These are phyloP conservation scores for Penicillium cosmopolitanum DNA, from an alignment of 495 filamentous ascomycete genomes.

Conservation along the genomic window DNA sequence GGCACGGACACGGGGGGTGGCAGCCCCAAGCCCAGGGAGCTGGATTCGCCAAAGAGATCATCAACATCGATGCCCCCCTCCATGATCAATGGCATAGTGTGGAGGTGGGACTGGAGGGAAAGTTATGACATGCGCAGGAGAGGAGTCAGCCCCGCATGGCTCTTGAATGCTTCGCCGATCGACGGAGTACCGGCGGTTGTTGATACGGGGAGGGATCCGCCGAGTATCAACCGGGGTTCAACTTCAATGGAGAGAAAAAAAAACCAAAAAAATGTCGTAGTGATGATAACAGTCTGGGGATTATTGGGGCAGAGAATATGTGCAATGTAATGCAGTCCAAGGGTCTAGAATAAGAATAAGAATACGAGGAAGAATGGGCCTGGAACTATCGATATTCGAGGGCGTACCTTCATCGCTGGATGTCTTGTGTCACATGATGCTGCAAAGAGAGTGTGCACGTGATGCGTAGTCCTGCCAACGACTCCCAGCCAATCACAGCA, in stretches of 20 bases:
- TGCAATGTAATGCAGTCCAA: too few relatives aligned
- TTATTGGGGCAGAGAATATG: too few relatives aligned
- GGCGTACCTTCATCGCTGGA: too few relatives aligned
- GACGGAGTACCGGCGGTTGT: slow-evolving; percentile 13
- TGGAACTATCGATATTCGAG: too few relatives aligned
- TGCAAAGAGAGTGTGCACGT: slow-evolving; percentile 16
- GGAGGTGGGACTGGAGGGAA: not conserved
- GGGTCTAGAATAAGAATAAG: too few relatives aligned
- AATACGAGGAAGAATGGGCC: too few relatives aligned
- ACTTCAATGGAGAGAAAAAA: too few relatives aligned
- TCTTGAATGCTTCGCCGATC: slow-evolving; percentile 14
- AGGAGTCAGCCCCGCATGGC: slow-evolving; percentile 17
- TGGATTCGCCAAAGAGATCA: slow-evolving; percentile 77
- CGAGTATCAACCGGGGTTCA: not conserved
- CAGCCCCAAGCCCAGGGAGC: slow-evolving; percentile 54
- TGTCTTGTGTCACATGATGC: too few relatives aligned
- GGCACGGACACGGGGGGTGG: slow-evolving; percentile 42
- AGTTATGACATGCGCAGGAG: slow-evolving; percentile 1
- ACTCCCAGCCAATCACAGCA: slow-evolving; percentile 16
- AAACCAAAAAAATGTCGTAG: too few relatives aligned
- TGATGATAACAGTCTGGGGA: too few relatives aligned
- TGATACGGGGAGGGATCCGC: slow-evolving; percentile 9
- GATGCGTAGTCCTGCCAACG: slow-evolving; percentile 35
- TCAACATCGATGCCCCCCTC: slow-evolving; percentile 71
- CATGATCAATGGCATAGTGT: slow-evolving; percentile 58